Percentiles rank a stretch among this genome's conserved stretches.
phyloP scores from a whole-genome alignment of 257 asterid species.

The Buddleja alternifolia region DNA sequence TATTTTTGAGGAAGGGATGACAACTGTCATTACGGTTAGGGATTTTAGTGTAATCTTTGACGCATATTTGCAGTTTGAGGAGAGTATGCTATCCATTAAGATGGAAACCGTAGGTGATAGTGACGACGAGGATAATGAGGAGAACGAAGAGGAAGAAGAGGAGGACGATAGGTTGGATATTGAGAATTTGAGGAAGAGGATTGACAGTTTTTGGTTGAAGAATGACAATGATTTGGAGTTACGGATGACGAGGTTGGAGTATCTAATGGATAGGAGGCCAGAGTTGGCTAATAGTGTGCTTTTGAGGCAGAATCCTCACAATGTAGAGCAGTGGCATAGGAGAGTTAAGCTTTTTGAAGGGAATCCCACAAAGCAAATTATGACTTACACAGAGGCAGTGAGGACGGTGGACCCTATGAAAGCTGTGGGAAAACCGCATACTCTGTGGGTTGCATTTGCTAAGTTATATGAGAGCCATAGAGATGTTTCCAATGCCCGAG shows the following conservation, averaged over 20 bases:
- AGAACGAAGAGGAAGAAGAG: constrained; percentile 40
- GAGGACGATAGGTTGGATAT: constrained; percentile 70
- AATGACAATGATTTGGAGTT: constrained; percentile 90
- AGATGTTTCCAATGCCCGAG: constrained; percentile 85
- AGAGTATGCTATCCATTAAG: constrained; percentile 78
- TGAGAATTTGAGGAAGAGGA: constrained; percentile 68
- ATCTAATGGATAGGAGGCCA: constrained; percentile 97
- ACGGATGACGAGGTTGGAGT: constrained; percentile 86
- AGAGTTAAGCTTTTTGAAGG: constrained; percentile 91
- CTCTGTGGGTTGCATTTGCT: constrained; percentile 95
- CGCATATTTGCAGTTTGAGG: constrained; percentile 91
- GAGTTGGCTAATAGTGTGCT: constrained; percentile 97
- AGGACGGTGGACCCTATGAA: constrained; percentile 94
- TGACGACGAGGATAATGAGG: constrained; percentile 61
- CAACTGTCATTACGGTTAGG: constrained; percentile 81
- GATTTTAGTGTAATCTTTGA: constrained; percentile 92
- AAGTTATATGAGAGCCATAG: constrained; percentile 80
- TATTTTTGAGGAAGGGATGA: constrained; percentile 97
- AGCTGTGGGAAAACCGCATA: constrained; percentile 98
- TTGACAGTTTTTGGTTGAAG: constrained; percentile 66
- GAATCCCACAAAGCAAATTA: constrained; percentile 80
- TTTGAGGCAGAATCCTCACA: constrained; percentile 93
- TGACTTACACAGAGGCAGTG: constrained; percentile 96
- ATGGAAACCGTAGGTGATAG: constrained; percentile 74
- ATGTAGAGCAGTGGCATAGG: constrained; percentile 98